phyloP scores from a whole-genome alignment of 2,329 filamentous ascomycete species.

The Furcasterigmium furcatum region DNA sequence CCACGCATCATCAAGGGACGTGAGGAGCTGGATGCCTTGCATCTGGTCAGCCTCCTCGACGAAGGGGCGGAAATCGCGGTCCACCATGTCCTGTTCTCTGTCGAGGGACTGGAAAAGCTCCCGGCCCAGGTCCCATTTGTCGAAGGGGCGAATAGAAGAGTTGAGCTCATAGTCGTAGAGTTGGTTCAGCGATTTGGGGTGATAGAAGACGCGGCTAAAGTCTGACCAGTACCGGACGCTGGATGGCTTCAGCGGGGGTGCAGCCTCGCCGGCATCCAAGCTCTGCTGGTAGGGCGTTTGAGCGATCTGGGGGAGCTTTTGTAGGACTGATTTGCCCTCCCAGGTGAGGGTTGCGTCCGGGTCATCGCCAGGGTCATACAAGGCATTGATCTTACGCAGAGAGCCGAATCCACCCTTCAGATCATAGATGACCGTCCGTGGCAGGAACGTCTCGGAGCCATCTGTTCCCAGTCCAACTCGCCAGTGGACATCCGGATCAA shows the following conservation, averaged over 20 bases:
- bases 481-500: slow-evolving; percentile 88
- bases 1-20: slow-evolving; percentile 75
- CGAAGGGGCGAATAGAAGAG: slow-evolving; percentile 77
- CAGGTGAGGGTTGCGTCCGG: slow-evolving; percentile 24
- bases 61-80: slow-evolving; percentile 86
- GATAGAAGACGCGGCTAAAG: slow-evolving; percentile 88
- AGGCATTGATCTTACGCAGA: slow-evolving; percentile 78
- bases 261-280: slow-evolving; percentile 66
- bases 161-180: slow-evolving; percentile 84
- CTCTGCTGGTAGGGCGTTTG: slow-evolving; percentile 75
- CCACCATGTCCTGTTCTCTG: slow-evolving; percentile 79
- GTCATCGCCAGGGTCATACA: slow-evolving; percentile 62
- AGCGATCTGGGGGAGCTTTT: slow-evolving; percentile 64
- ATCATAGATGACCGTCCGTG: slow-evolving; percentile 89
- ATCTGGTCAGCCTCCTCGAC: slow-evolving; percentile 91
- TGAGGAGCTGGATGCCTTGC: slow-evolving; percentile 79
- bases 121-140: slow-evolving; percentile 69
- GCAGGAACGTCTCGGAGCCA: slow-evolving; percentile 87
- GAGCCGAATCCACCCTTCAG: slow-evolving; percentile 92
- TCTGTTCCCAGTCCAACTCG: slow-evolving; percentile 77
- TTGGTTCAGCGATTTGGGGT: slow-evolving; percentile 83
- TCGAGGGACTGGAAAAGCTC: slow-evolving; percentile 73
- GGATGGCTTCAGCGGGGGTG: slow-evolving; percentile 62
- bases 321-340: slow-evolving; percentile 65
- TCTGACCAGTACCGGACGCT: slow-evolving; percentile 96